Evolutionary conservation across 192 early-diverging fungal species (phyloP).

Genomic region (Mortierella claussenii): DNA sequence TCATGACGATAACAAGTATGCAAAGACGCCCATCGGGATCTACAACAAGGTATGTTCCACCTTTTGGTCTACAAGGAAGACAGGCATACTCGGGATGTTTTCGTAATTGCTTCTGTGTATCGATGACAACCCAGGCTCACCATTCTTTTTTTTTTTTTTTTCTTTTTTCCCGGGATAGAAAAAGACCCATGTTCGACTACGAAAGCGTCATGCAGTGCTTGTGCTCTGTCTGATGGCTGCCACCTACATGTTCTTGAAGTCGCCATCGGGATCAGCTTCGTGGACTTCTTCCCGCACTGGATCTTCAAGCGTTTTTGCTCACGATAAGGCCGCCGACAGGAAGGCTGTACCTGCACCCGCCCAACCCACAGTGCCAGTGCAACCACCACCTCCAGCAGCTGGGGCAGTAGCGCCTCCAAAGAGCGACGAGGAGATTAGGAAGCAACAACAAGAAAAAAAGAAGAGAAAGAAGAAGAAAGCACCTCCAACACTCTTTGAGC

Average conservation of each 20-base stretch:
- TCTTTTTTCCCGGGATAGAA: not conserved
- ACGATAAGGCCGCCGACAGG: conserved; percentile 2
- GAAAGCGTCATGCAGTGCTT: conserved; percentile 45
- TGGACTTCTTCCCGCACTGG: not conserved
- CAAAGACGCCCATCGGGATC: conserved; percentile 19
- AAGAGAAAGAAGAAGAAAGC: conserved; percentile 42
- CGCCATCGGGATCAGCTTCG: conserved; percentile 8
- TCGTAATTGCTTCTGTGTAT: not conserved
- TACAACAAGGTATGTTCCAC: conserved; percentile 21
- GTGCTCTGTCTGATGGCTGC: conserved; percentile 34
- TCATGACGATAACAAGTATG: conserved; percentile 48
- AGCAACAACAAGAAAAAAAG: conserved; percentile 34
- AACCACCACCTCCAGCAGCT: not conserved
- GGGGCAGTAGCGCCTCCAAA: conserved; percentile 11
- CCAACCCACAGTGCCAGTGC: not conserved
- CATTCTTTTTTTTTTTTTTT: not conserved
- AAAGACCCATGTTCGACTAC: conserved; percentile 12
- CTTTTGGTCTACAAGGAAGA: not conserved
- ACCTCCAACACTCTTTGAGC: conserved; percentile 38
- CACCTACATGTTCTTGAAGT: conserved; percentile 34
- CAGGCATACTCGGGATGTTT: not conserved
- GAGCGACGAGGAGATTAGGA: conserved; percentile 9
- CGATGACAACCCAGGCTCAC: too few species aligned
- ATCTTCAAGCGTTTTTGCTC: not conserved
- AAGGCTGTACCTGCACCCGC: not conserved